Conservation (phyloP, 768 basidiomycete species). For the Exsudoporus frostii region DNA sequence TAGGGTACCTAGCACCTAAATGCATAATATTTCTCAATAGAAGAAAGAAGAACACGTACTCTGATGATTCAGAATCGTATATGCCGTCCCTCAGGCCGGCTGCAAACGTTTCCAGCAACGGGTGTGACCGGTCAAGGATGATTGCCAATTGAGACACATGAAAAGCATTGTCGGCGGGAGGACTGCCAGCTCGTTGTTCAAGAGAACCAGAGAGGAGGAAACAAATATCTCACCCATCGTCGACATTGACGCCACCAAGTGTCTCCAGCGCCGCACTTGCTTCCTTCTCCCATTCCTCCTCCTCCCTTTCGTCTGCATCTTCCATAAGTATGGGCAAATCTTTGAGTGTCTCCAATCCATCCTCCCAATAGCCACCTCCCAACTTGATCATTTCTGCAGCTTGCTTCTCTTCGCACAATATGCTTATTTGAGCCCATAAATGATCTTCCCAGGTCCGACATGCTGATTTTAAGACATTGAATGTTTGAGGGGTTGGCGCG, state of each 20-base stretch:
- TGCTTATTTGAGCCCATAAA: conserved; percentile 85
- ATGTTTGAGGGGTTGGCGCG: conserved; percentile 66
- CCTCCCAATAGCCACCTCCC: conserved; percentile 79
- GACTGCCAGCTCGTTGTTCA: conserved; percentile 32
- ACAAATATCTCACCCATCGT: conserved; percentile 54
- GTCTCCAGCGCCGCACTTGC: conserved; percentile 55
- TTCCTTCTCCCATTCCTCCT: conserved; percentile 66
- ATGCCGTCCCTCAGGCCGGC: conserved; percentile 50
- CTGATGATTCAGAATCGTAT: conserved; percentile 46
- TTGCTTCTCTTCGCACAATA: conserved; percentile 79
- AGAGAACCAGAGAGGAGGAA: not conserved
- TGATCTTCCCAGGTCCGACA: conserved; percentile 95
- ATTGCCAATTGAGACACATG: conserved; percentile 80
- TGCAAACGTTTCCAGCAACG: conserved; percentile 68
- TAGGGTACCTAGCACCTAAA: conserved; percentile 49
- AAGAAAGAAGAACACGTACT: conserved; percentile 44
- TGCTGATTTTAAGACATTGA: conserved; percentile 60
- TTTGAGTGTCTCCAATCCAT: conserved; percentile 47
- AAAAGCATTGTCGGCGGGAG: conserved; percentile 69
- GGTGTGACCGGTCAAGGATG: conserved; percentile 65
- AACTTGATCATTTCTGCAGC: conserved; percentile 63
- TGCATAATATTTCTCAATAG: not conserved
- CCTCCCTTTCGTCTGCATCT: conserved; percentile 36
- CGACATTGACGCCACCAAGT: conserved; percentile 53
- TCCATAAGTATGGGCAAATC: conserved; percentile 31